Conservation (phyloP, 768 basidiomycete species). For the Hygrophoropsis aurantiaca region DNA sequence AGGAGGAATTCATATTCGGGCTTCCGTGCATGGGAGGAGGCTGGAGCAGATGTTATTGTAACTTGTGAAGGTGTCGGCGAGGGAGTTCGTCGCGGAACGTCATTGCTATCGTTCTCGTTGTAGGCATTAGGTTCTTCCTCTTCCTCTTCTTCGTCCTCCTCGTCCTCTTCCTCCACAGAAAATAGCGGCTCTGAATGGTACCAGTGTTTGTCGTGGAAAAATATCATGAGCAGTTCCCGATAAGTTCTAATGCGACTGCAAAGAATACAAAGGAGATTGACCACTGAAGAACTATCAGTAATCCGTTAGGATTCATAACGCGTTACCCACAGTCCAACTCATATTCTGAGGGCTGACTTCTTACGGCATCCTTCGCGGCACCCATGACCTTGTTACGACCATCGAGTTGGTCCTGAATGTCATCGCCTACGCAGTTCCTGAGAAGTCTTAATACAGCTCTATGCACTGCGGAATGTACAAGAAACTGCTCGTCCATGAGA, state of each 20-base stretch:
- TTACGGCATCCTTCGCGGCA: slow-evolving; percentile 70
- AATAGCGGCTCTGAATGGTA: slow-evolving; percentile 75
- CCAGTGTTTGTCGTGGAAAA: slow-evolving; percentile 95
- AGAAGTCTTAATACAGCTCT: slow-evolving; percentile 83
- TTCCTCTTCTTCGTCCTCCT: slow-evolving; percentile 57
- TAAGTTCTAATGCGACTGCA: slow-evolving; percentile 90
- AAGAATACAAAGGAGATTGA: slow-evolving; percentile 87
- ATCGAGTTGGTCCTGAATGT: slow-evolving; percentile 84
- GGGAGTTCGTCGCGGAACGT: slow-evolving; percentile 24
- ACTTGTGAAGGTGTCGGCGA: slow-evolving; percentile 66
- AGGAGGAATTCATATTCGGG: slow-evolving; percentile 93
- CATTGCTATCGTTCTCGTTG: slow-evolving; percentile 8
- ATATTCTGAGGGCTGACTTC: slow-evolving; percentile 80
- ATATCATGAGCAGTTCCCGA: slow-evolving; percentile 91
- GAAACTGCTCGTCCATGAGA: slow-evolving; percentile 88
- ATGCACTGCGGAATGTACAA: slow-evolving; percentile 89
- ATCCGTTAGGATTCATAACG: neutral
- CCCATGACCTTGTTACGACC: slow-evolving; percentile 77
- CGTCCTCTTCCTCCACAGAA: slow-evolving; percentile 74
- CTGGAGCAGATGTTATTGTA: slow-evolving; percentile 52
- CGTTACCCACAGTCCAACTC: slow-evolving; percentile 78
- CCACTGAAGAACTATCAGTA: slow-evolving; percentile 53
- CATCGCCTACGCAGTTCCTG: slow-evolving; percentile 88
- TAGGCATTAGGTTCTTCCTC: slow-evolving; percentile 10
- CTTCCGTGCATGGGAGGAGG: slow-evolving; percentile 50